Percentiles rank a stretch among this genome's conserved stretches.
phyloP scores from a whole-genome alignment of 116 monocot species.

The Trichopus zeylanicus region DNA sequence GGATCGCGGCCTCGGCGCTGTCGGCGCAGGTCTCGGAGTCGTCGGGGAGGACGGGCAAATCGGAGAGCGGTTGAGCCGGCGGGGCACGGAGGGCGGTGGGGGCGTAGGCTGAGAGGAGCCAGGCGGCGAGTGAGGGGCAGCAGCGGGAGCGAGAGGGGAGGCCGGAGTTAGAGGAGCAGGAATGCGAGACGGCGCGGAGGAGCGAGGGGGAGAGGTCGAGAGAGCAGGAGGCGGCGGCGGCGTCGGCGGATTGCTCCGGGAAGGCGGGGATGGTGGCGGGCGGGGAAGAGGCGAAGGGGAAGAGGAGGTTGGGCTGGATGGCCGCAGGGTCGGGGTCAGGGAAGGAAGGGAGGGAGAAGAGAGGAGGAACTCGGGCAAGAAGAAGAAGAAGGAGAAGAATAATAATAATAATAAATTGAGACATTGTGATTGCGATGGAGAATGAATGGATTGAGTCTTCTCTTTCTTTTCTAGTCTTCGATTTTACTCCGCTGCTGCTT shows the following conservation, averaged over 20 bases:
- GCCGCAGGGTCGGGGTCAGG: conserved; percentile 5
- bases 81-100: conserved; percentile 26
- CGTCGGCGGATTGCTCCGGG: conserved; percentile 49
- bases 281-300: conserved; percentile 9
- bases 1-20: conserved; percentile 40
- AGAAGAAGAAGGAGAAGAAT: neutral
- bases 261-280: conserved; percentile 71
- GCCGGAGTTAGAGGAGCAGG: conserved; percentile 33
- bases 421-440: neutral
- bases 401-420: no score
- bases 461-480: neutral
- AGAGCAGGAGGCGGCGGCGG: conserved; percentile 27
- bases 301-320: conserved; percentile 9
- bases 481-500: no score
- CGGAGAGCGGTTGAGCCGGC: conserved; percentile 9
- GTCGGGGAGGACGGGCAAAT: conserved; percentile 73
- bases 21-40: conserved; percentile 71
- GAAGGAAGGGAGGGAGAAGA: neutral
- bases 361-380: neutral
- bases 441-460: neutral
- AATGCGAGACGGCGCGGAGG: conserved; percentile 23
- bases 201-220: conserved; percentile 43
- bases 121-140: conserved; percentile 63
- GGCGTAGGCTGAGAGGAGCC: conserved; percentile 55
- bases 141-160: conserved; percentile 24